phyloP scores from a whole-genome alignment of 2,329 filamentous ascomycete genomes.

The Pseudonectria buxi region DNA sequence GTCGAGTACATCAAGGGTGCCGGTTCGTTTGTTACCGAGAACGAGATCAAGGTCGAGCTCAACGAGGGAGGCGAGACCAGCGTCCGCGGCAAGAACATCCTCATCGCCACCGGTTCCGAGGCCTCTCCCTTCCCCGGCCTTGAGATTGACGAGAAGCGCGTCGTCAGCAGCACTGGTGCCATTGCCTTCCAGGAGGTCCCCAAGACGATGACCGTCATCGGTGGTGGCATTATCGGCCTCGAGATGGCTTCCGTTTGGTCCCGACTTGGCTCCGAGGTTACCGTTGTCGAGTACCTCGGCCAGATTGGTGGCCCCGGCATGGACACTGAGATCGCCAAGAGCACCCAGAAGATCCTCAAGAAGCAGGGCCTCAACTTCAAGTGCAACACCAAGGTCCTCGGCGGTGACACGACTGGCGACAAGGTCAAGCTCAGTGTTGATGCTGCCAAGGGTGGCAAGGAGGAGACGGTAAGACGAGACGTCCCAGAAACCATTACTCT shows the following conservation, averaged over 20 bases:
- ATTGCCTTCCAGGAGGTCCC: constrained; percentile 85
- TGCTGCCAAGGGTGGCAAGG: constrained; percentile 92
- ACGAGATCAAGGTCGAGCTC: constrained; percentile 86
- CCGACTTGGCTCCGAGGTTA: constrained; percentile 85
- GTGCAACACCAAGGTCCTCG: constrained; percentile 88
- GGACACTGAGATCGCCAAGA: constrained; percentile 90
- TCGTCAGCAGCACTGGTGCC: constrained; percentile 93
- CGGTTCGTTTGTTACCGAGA: constrained; percentile 77
- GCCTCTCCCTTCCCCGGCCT: constrained; percentile 93
- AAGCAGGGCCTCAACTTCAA: constrained; percentile 99
- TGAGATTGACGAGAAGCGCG: constrained; percentile 93
- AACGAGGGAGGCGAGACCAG: constrained; percentile 86
- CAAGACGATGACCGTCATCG: constrained; percentile 95
- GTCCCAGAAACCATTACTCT: neutral
- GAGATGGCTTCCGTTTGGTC: constrained; percentile 99
- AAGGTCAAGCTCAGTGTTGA: constrained; percentile 79
- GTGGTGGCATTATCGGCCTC: constrained; percentile 95
- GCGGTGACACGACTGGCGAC: constrained; percentile 73
- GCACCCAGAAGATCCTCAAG: constrained; percentile 81
- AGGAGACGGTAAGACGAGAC: constrained; percentile 65
- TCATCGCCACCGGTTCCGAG: constrained; percentile 95
- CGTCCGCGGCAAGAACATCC: constrained; percentile 88
- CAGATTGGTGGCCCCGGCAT: constrained; percentile 98
- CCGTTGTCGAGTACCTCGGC: constrained; percentile 90
- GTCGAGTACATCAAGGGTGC: constrained; percentile 97